A percentile compares a stretch with the other conserved stretches of the same genome.
phyloP scores from a whole-genome alignment of 768 basidiomycete genomes.

The Lepiota venenata region DNA sequence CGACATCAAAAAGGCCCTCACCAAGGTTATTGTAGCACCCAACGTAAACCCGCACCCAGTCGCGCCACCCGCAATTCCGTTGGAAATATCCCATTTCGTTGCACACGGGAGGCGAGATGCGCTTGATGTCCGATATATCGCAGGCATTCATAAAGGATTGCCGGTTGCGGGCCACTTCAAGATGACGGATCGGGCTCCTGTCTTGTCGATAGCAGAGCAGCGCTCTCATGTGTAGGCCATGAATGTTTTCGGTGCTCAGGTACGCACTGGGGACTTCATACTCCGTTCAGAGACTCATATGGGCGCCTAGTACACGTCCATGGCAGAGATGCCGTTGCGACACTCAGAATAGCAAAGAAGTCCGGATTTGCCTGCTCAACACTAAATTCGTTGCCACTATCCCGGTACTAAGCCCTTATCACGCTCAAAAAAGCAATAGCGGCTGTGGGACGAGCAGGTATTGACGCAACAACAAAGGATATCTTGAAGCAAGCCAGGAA shows the following conservation, averaged over 20 bases:
- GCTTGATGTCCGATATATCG: constrained; percentile 83
- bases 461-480: constrained; percentile 76
- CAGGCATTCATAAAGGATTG: constrained; percentile 76
- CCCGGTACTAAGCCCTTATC: constrained; percentile 77
- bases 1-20: too few species aligned
- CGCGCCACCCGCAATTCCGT: constrained; percentile 80
- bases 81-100: constrained; percentile 72
- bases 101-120: constrained; percentile 79
- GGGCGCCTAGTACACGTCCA: constrained; percentile 72
- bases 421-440: constrained; percentile 77
- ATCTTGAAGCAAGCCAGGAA: constrained; percentile 79
- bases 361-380: constrained; percentile 29
- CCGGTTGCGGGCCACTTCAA: constrained; percentile 72
- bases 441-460: constrained; percentile 79
- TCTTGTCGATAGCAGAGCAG: constrained; percentile 50
- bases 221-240: constrained; percentile 86
- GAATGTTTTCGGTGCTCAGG: constrained; percentile 80
- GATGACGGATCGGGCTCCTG: constrained; percentile 19
- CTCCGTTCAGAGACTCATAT: not conserved
- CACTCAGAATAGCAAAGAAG: constrained; percentile 67
- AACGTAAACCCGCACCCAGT: constrained; percentile 79
- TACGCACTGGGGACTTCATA: constrained; percentile 28
- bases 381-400: constrained; percentile 60
- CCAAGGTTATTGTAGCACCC: constrained; percentile 65
- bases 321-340: constrained; percentile 70